phyloP scores from a whole-genome alignment of 768 basidiomycete genomes.

The Calocera cornea region DNA sequence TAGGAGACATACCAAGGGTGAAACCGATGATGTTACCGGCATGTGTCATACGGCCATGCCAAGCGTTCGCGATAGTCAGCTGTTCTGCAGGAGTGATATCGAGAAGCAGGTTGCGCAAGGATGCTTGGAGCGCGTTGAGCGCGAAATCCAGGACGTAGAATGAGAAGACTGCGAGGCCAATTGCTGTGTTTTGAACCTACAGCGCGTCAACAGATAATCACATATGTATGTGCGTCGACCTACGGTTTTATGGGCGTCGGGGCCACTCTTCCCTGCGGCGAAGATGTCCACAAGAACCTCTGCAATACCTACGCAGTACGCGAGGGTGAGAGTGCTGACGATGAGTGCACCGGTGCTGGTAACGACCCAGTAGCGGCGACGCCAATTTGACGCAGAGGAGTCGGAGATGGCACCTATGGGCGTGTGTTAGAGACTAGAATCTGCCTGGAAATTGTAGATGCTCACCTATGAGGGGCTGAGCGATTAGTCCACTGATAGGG shows the following conservation, averaged over 20 bases:
- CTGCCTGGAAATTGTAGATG: background rate
- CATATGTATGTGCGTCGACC: constrained; percentile 15
- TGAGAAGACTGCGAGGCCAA: constrained; percentile 71
- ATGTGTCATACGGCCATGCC: constrained; percentile 93
- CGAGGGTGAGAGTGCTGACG: constrained; percentile 61
- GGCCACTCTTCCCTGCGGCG: constrained; percentile 67
- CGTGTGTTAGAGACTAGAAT: background rate
- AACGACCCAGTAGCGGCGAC: constrained; percentile 86
- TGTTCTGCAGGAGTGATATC: constrained; percentile 83
- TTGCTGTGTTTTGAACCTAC: constrained; percentile 57
- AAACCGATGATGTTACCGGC: constrained; percentile 95
- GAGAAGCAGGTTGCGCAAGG: constrained; percentile 81
- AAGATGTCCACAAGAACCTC: constrained; percentile 62
- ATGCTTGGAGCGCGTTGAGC: constrained; percentile 86
- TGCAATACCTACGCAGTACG: constrained; percentile 68
- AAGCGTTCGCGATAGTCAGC: constrained; percentile 88
- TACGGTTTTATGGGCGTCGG: constrained; percentile 49
- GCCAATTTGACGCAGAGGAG: constrained; percentile 77
- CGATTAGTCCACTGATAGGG: constrained; percentile 86
- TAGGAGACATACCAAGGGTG: constrained; percentile 53
- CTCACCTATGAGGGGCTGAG: constrained; percentile 93
- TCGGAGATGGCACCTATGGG: constrained; percentile 81
- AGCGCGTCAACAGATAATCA: constrained; percentile 5
- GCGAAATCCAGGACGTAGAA: constrained; percentile 96
- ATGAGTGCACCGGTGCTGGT: constrained; percentile 72